Evolutionary conservation across 2,329 filamentous ascomycete species (phyloP).

Genomic region (Botryosphaeria dothidea): DNA sequence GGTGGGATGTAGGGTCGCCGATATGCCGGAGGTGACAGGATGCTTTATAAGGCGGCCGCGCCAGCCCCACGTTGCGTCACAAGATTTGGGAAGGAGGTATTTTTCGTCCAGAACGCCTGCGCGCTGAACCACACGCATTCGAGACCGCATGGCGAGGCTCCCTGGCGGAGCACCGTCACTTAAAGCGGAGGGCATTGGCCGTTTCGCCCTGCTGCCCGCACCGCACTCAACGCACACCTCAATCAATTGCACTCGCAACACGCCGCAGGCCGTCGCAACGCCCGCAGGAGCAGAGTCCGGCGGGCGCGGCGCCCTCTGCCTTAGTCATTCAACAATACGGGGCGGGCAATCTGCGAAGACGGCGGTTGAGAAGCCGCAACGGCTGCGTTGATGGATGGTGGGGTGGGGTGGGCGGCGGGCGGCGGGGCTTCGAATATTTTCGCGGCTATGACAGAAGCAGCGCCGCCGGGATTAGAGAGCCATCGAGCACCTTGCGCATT

Average conservation of each 20-base stretch:
- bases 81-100: constrained; percentile 18
- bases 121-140: background rate
- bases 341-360: constrained; percentile 6
- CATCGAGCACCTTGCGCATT: background rate
- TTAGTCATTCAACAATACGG: constrained; percentile 17
- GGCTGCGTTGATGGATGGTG: constrained; percentile 5
- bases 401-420: constrained; percentile 9
- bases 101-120: constrained; percentile 16
- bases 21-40: constrained; percentile 19
- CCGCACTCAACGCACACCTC: background rate
- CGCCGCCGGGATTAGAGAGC: constrained; percentile 8
- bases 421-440: constrained; percentile 14
- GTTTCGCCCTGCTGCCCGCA: background rate
- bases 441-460: constrained; percentile 11
- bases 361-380: constrained; percentile 7
- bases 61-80: constrained; percentile 18
- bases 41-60: constrained; percentile 20
- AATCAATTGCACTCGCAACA: background rate
- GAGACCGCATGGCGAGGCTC: background rate
- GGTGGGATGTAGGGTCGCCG: constrained; percentile 23
- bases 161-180: background rate
- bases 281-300: background rate
- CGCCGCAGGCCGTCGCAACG: background rate
- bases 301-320: background rate
- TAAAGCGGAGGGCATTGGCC: background rate